Base-by-base conservation (phyloP, 2,329 filamentous ascomycete genomes). In the Plenodomus biglobosus region DNA sequence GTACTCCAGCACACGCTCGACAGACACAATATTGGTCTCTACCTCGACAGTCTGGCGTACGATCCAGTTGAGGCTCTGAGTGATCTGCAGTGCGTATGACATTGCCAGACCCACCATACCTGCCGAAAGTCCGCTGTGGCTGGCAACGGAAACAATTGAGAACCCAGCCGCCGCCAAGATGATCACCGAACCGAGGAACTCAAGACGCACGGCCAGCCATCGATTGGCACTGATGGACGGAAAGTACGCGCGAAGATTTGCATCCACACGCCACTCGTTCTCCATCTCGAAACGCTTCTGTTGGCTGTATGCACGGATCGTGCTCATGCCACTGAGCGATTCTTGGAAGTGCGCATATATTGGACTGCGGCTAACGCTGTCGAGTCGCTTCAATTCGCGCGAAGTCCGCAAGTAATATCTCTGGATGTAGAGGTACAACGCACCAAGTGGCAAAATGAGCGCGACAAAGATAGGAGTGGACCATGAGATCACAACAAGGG, bases 21-120 rank as follows among this genome's bases (percentile, higher is more conserved):
- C 94, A 8, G 92, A 96, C 38, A 99, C 92, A 66, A 99, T 99
- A 74, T 99, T 99, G n/a, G 92, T 97, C 79, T 99, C 95, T n/a
- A 99, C 94, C 73, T 99, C 95, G 27, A 99, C 94, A 0, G 92
- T 96, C 75, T 99, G 94, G 50, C 95, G 85, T 42, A 99, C 94
- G 66, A 99, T 96, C 94, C 94, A 99, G 78, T 97, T 99, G 65
- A 99, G 82, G 30, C 92, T 96, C 59, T 92, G 89, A 1, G 94
- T 99, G 67, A 99, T 97, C 76, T 96, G 90, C 55, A 99, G 81
- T 34, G 92, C 94, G 74, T 97, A 96, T 39, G 92, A 96, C 91
- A 99, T 96, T 56, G 89, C 85, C 65, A 99, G 78, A 77, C 95
- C 95, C 43, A 97, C 92, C 73, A 85, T 78, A 49, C 94, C 94